Conservation (phyloP, 2,329 filamentous ascomycete genomes). For the Aspergillus udagawae region DNA sequence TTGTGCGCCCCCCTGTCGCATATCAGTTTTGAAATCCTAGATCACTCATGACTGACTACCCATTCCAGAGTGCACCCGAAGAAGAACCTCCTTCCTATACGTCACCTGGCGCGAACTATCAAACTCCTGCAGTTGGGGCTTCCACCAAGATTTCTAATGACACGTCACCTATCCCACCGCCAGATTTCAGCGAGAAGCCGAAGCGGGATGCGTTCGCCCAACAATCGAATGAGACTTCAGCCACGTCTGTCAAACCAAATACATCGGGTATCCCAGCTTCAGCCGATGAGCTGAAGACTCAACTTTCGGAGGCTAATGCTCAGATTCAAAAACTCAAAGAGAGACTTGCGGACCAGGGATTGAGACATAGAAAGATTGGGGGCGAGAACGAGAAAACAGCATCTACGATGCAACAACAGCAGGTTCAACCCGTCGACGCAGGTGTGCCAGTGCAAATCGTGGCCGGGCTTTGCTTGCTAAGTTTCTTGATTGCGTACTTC, state of each 20-base stretch:
- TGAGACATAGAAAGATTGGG: conserved; percentile 74
- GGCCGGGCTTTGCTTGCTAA: conserved; percentile 77
- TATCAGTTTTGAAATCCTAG: background rate
- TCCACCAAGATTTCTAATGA: conserved; percentile 39
- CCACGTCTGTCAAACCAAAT: conserved; percentile 43
- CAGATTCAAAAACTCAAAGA: conserved; percentile 66
- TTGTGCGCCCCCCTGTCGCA: conserved; percentile 23
- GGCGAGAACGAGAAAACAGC: conserved; percentile 50
- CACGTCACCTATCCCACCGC: conserved; percentile 31
- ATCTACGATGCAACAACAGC: conserved; percentile 52
- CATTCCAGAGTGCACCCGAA: conserved; percentile 26
- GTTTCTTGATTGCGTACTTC: conserved; percentile 92
- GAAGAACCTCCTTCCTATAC: conserved; percentile 52
- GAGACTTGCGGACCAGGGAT: conserved; percentile 61
- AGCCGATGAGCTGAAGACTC: conserved; percentile 63
- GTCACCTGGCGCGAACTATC: conserved; percentile 50
- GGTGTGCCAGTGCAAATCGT: conserved; percentile 86
- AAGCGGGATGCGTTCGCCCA: conserved; percentile 39
- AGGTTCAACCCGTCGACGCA: conserved; percentile 53
- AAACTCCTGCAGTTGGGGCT: conserved; percentile 43
- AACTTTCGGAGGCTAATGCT: conserved; percentile 71
- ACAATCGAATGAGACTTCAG: conserved; percentile 29
- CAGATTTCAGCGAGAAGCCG: conserved; percentile 32
- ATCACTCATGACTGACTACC: conserved; percentile 5
- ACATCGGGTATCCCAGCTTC: conserved; percentile 49